Evolutionary conservation across 2,329 filamentous ascomycete genomes (phyloP).

Genomic region (Rhynchosporium graminicola): DNA sequence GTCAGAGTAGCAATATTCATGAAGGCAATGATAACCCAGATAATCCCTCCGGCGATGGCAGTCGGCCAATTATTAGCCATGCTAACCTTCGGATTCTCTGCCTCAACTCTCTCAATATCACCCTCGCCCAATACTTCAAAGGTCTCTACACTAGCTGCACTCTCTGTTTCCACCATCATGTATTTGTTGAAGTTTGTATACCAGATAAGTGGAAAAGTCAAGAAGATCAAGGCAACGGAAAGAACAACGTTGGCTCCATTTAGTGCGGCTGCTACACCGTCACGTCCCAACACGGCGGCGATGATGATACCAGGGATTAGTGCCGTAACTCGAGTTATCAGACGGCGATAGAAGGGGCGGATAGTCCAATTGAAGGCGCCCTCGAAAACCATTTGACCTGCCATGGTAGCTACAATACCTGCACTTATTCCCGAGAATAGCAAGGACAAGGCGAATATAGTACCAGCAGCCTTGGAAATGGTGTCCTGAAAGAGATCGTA

Average conservation of each 20-base stretch:
- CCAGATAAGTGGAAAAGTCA: constrained; percentile 77
- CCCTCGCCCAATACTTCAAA: constrained; percentile 4
- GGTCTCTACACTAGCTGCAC: constrained; percentile 19
- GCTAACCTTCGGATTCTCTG: constrained; percentile 26
- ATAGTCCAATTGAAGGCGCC: constrained; percentile 75
- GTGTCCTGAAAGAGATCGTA: constrained; percentile 67
- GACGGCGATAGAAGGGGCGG: constrained; percentile 73
- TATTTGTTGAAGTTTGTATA: constrained; percentile 76
- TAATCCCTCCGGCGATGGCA: constrained; percentile 53
- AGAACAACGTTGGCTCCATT: constrained; percentile 76
- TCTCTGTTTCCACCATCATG: constrained; percentile 58
- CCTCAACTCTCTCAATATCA: constrained; percentile 38
- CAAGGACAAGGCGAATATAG: constrained; percentile 76
- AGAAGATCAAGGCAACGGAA: constrained; percentile 78
- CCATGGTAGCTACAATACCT: constrained; percentile 83
- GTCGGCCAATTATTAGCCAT: constrained; percentile 73
- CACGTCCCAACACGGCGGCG: constrained; percentile 69
- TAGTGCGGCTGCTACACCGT: constrained; percentile 68
- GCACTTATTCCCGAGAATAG: constrained; percentile 78
- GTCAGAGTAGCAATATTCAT: constrained; percentile 77
- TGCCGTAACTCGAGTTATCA: constrained; percentile 75
- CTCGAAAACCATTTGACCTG: constrained; percentile 84
- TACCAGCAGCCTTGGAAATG: constrained; percentile 71
- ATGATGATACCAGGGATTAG: constrained; percentile 81
- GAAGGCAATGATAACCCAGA: constrained; percentile 73